A percentile compares a stretch with the other conserved stretches of the same genome.
Evolutionary conservation across 192 early-diverging fungal genomes (phyloP).

Genomic region (Coemansia sp.): DNA sequence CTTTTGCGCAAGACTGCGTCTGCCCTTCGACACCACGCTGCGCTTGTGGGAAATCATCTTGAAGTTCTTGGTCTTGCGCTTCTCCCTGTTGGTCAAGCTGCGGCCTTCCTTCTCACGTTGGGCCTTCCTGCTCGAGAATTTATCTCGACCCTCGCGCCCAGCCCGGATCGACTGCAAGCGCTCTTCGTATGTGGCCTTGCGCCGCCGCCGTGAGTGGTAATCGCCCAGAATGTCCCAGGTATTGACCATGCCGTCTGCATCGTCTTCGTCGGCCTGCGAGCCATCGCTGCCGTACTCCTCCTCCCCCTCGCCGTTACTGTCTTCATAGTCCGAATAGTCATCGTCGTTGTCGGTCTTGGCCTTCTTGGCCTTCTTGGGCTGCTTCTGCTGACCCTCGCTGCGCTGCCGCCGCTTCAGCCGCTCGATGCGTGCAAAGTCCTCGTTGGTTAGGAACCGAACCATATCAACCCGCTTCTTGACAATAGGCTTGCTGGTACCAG

Average conservation of each 20-base stretch:
- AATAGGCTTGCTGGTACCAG: not conserved
- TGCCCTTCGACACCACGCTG: constrained; percentile 67
- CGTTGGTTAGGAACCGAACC: constrained; percentile 57
- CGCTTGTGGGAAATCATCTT: constrained; percentile 96
- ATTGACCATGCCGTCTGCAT: constrained; percentile 32
- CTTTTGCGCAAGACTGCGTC: constrained; percentile 71
- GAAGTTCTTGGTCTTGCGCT: constrained; percentile 88
- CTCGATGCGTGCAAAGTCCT: constrained; percentile 83
- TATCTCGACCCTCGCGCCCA: constrained; percentile 87
- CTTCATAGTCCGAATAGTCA: constrained; percentile 2
- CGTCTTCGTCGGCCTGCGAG: constrained; percentile 18
- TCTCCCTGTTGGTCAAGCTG: constrained; percentile 87
- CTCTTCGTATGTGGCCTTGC: constrained; percentile 88
- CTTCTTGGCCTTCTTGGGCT: constrained; percentile 3
- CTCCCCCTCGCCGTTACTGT: constrained; percentile 7
- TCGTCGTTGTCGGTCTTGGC: constrained; percentile 7
- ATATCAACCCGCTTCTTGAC: constrained; percentile 69
- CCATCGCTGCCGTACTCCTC: constrained; percentile 1
- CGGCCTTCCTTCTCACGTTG: constrained; percentile 68
- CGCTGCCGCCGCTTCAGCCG: constrained; percentile 67
- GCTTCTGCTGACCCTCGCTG: constrained; percentile 41
- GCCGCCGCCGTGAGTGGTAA: constrained; percentile 47
- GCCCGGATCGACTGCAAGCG: constrained; percentile 81
- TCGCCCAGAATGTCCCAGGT: constrained; percentile 49
- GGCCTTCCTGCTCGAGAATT: constrained; percentile 85